Conservation (phyloP, 257 asterid genomes). For the Cordia subcordata region DNA sequence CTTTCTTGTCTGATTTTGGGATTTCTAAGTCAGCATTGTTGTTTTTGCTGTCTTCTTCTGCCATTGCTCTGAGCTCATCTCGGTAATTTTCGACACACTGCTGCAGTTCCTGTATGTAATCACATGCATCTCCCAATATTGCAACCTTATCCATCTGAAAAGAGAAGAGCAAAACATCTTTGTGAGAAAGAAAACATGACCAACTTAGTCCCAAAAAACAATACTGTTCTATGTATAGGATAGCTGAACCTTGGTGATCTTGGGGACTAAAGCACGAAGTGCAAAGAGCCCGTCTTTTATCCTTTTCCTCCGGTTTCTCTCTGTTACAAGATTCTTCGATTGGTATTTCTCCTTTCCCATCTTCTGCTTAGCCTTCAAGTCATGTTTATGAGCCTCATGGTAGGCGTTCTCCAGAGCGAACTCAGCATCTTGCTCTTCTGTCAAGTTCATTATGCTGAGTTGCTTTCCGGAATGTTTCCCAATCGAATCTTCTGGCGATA, state of each 20-base stretch:
- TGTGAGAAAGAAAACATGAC: not conserved
- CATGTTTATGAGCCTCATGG: slow-evolving; percentile 11
- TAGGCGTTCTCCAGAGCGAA: slow-evolving; percentile 7
- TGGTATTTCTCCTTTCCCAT: slow-evolving; percentile 37
- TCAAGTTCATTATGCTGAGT: slow-evolving; percentile 16
- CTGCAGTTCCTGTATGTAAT: slow-evolving; percentile 55
- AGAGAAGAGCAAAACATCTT: not conserved
- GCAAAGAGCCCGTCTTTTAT: slow-evolving; percentile 57
- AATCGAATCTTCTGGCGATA: slow-evolving; percentile 28
- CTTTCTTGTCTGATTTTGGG: slow-evolving; percentile 14
- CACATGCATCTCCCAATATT: slow-evolving; percentile 62
- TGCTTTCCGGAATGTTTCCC: slow-evolving; percentile 20
- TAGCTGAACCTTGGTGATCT: slow-evolving; percentile 62
- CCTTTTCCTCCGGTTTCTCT: slow-evolving; percentile 78
- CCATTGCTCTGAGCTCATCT: slow-evolving; percentile 39
- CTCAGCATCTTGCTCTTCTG: slow-evolving; percentile 19
- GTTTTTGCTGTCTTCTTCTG: slow-evolving; percentile 23
- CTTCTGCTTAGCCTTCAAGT: slow-evolving; percentile 21
- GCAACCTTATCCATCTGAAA: slow-evolving; percentile 67
- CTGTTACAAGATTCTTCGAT: slow-evolving; percentile 79
- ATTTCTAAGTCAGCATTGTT: slow-evolving; percentile 14
- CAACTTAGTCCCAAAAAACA: not conserved
- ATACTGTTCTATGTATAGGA: not conserved
- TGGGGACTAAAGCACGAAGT: slow-evolving; percentile 82
- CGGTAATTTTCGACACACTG: slow-evolving; percentile 25